Conservation (phyloP, 164 flowering plant genomes). For the Magnolia kwangsiensis region DNA sequence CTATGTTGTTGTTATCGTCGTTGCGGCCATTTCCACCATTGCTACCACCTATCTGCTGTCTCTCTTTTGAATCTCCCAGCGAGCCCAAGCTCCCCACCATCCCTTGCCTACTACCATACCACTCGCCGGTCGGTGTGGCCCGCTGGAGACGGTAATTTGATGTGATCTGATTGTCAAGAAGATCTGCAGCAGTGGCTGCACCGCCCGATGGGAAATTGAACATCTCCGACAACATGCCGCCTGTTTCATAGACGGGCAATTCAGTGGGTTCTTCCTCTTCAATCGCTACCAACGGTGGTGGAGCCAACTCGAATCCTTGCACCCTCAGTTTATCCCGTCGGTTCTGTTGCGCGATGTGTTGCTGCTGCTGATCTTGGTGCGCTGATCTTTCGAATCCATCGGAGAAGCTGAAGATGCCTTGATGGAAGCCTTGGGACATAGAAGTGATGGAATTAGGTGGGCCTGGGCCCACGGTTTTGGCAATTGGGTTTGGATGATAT, state of each 20-base stretch:
- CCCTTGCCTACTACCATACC: constrained; percentile 42
- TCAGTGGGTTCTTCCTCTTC: constrained; percentile 39
- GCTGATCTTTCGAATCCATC: constrained; percentile 68
- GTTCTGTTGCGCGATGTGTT: constrained; percentile 54
- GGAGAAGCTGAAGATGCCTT: constrained; percentile 53
- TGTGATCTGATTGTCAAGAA: constrained; percentile 40
- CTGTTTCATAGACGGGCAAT: constrained; percentile 50
- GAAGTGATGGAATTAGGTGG: constrained; percentile 29
- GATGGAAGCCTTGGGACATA: constrained; percentile 77
- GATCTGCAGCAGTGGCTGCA: constrained; percentile 22
- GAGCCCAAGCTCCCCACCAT: constrained; percentile 30
- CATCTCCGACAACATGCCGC: constrained; percentile 89
- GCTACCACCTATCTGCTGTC: constrained; percentile 9
- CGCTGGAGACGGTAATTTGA: constrained; percentile 26
- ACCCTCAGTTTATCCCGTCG: constrained; percentile 63
- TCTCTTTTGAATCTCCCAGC: constrained; percentile 29
- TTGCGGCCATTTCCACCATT: constrained; percentile 4
- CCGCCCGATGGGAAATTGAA: constrained; percentile 53
- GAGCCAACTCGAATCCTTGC: constrained; percentile 45
- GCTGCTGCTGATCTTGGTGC: constrained; percentile 32
- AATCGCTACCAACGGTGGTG: constrained; percentile 38
- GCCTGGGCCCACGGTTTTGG: neutral
- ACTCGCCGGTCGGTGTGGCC: constrained; percentile 25
- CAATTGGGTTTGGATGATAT: constrained; percentile 9
- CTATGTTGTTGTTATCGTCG: constrained; percentile 20